These are phyloP conservation scores for Williopsis jadinii DNA, from an alignment of 1,139 yeast species.

Conservation along the genomic window DNA sequence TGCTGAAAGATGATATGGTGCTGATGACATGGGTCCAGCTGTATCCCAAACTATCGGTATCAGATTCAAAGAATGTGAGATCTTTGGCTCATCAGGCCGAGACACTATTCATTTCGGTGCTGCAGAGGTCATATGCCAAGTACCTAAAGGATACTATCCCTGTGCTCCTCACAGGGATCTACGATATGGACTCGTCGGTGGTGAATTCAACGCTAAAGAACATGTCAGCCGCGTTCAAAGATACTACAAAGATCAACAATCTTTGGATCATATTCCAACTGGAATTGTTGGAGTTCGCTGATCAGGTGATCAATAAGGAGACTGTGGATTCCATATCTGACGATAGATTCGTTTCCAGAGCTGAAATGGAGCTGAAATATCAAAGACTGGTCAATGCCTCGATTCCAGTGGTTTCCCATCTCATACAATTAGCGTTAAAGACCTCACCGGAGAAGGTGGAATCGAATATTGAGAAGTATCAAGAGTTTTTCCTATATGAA, in stretches of 20 bases:
- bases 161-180: slow-evolving; percentile 62
- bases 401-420: slow-evolving; percentile 40
- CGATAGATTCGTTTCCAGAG: slow-evolving; percentile 59
- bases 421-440: slow-evolving; percentile 23
- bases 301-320: slow-evolving; percentile 49
- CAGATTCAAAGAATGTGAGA: slow-evolving; percentile 61
- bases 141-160: slow-evolving; percentile 69
- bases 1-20: slow-evolving; percentile 41
- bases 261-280: slow-evolving; percentile 54
- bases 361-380: slow-evolving; percentile 64
- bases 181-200: slow-evolving; percentile 62
- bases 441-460: slow-evolving; percentile 10
- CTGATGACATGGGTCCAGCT: slow-evolving; percentile 71
- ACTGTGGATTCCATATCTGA: slow-evolving; percentile 63
- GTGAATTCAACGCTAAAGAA: slow-evolving; percentile 41
- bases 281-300: slow-evolving; percentile 49
- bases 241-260: slow-evolving; percentile 47
- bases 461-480: slow-evolving; percentile 13
- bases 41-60: slow-evolving; percentile 72
- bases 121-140: slow-evolving; percentile 58
- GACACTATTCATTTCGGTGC: slow-evolving; percentile 36
- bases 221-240: slow-evolving; percentile 50
- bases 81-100: slow-evolving; percentile 57
- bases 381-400: slow-evolving; percentile 50
- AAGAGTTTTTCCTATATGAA: slow-evolving; percentile 34